Evolutionary conservation across 768 basidiomycete species (phyloP).

Genomic region (Collybiopsis luxurians): DNA sequence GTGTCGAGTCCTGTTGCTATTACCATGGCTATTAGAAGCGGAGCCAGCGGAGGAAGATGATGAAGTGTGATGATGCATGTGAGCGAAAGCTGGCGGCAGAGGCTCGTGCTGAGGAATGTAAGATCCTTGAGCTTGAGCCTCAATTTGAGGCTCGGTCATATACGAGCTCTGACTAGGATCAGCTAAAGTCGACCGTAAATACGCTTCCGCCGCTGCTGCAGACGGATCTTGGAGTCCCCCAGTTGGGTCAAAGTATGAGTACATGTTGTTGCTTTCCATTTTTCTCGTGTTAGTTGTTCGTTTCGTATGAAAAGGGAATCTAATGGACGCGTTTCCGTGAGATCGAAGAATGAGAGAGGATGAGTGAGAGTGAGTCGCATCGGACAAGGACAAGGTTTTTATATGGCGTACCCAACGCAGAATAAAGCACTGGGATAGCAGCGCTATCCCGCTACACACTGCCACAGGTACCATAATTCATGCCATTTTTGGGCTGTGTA

Average conservation of each 20-base stretch:
- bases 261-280: slow-evolving; percentile 1
- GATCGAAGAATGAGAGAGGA: not conserved
- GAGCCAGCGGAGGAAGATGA: not conserved
- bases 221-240: not conserved
- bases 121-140: not conserved
- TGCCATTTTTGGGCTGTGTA: not conserved
- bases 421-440: not conserved
- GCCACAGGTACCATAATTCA: not conserved
- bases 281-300: not conserved
- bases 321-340: not conserved
- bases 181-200: not conserved
- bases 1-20: not conserved
- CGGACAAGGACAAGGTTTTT: not conserved
- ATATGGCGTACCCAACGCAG: not conserved
- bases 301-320: not conserved
- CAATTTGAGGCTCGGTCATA: not conserved
- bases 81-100: not conserved
- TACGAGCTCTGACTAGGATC: not conserved
- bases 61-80: not conserved
- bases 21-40: not conserved
- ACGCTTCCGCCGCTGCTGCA: not conserved
- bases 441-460: not conserved
- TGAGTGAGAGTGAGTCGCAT: slow-evolving; percentile 4
- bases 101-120: not conserved
- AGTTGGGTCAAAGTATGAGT: not conserved